phyloP scores from a whole-genome alignment of 169 alveolate species.

The Plasmodium falciparum region DNA sequence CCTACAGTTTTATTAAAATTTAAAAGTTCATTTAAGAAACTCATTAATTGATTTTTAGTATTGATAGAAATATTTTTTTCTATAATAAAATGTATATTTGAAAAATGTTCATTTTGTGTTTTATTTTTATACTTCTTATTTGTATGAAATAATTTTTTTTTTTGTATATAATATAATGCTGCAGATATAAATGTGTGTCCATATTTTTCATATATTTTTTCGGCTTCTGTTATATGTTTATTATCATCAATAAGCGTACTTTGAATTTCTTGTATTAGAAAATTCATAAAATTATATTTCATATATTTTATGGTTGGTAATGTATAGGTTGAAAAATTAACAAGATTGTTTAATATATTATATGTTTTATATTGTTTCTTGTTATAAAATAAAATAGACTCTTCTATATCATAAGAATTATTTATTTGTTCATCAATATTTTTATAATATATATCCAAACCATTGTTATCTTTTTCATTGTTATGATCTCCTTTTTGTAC shows the following conservation, averaged over 20 bases:
- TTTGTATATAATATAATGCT: slow-evolving; percentile 69
- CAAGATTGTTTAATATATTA: slow-evolving; percentile 28
- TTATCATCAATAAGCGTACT: slow-evolving; percentile 36
- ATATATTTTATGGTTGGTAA: slow-evolving; percentile 43
- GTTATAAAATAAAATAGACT: slow-evolving; percentile 67
- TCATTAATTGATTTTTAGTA: slow-evolving; percentile 26
- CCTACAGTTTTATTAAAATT: slow-evolving; percentile 67
- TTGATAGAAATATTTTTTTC: slow-evolving; percentile 32
- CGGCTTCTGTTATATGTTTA: slow-evolving; percentile 62
- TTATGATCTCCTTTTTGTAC: not conserved
- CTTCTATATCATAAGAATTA: not conserved
- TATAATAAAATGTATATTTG: slow-evolving; percentile 58
- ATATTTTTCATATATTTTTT: slow-evolving; percentile 50
- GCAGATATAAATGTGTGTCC: slow-evolving; percentile 67
- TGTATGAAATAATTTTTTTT: slow-evolving; percentile 47
- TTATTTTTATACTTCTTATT: slow-evolving; percentile 22
- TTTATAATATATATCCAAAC: not conserved
- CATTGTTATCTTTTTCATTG: not conserved
- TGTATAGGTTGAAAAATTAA: slow-evolving; percentile 27
- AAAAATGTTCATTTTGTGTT: not conserved
- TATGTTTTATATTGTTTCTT: slow-evolving; percentile 39
- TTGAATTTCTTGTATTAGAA: slow-evolving; percentile 48
- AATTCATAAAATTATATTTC: slow-evolving; percentile 42
- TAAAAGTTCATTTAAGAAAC: slow-evolving; percentile 54
- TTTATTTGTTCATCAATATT: not conserved